Percentiles rank a stretch among this genome's conserved stretches.
Evolutionary conservation across 2,329 filamentous ascomycete species (phyloP).

Genomic region (Cryoendolithus antarcticus): DNA sequence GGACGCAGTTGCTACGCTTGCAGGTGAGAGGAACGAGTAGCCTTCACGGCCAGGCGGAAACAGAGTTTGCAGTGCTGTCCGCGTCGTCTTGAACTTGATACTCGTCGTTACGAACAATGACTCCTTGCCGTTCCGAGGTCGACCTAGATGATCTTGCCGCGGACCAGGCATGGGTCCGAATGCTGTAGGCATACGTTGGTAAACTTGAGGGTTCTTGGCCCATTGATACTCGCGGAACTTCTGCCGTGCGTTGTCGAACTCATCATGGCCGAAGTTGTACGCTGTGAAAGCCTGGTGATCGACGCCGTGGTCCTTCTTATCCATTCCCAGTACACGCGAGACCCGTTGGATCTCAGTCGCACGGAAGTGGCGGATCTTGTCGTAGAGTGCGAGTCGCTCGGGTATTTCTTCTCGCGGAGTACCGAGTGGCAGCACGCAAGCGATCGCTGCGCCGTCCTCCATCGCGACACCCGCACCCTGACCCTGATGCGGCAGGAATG

Average conservation of each 20-base stretch:
- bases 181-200: slow-evolving; percentile 30
- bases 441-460: slow-evolving; percentile 51
- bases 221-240: slow-evolving; percentile 39
- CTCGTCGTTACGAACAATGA: slow-evolving; percentile 26
- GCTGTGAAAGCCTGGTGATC: slow-evolving; percentile 13
- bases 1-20: slow-evolving; percentile 27
- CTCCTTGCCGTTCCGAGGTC: slow-evolving; percentile 6
- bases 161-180: slow-evolving; percentile 28
- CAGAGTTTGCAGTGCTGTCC: slow-evolving; percentile 29
- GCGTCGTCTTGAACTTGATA: slow-evolving; percentile 29
- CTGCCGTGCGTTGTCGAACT: slow-evolving; percentile 37
- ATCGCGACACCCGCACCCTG: slow-evolving; percentile 54
- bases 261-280: slow-evolving; percentile 22
- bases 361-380: slow-evolving; percentile 45
- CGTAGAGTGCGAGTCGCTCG: slow-evolving; percentile 44
- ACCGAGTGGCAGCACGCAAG: slow-evolving; percentile 40
- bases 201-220: slow-evolving; percentile 25
- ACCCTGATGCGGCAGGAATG: slow-evolving; percentile 52
- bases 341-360: slow-evolving; percentile 46
- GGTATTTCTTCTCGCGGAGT: slow-evolving; percentile 36
- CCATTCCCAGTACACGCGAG: slow-evolving; percentile 40
- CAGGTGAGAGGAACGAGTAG: slow-evolving; percentile 26
- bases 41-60: slow-evolving; percentile 22
- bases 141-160: slow-evolving; percentile 1
- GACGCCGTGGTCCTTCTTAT: slow-evolving; percentile 11